Evolutionary conservation across 148 eudicot genomes (phyloP).

Genomic region (Vaccinium macrocarpon): DNA sequence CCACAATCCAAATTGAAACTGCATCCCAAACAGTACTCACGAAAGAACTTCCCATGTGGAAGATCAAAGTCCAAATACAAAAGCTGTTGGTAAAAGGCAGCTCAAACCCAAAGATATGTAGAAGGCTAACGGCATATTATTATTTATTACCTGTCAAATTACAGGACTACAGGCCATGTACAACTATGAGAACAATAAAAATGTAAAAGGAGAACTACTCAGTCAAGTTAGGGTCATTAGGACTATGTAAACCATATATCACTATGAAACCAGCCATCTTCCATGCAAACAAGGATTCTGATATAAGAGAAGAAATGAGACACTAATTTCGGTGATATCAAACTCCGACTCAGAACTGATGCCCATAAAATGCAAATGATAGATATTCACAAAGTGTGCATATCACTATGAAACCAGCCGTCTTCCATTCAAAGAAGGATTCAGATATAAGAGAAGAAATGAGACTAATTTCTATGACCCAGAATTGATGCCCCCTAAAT

Average conservation of each 20-base stretch:
- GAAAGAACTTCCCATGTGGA: neutral
- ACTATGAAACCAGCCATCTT: neutral
- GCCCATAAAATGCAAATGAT: too few species aligned
- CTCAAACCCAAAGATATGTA: neutral
- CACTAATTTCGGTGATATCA: neutral
- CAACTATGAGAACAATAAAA: neutral
- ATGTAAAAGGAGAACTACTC: neutral
- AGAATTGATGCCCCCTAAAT: neutral
- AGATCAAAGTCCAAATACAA: neutral
- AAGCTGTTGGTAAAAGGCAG: neutral
- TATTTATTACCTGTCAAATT: neutral
- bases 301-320: neutral
- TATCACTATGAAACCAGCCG: neutral
- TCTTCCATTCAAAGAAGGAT: neutral
- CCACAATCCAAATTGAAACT: neutral
- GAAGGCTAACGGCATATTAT: neutral
- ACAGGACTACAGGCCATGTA: neutral
- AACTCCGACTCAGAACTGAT: neutral
- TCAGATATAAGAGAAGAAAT: neutral
- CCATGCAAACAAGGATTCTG: conserved; percentile 1
- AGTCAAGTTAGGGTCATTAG: neutral
- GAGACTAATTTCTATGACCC: neutral
- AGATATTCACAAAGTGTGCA: too few species aligned
- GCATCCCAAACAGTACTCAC: neutral
- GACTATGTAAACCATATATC: neutral